Conservation (phyloP, 2,329 filamentous ascomycete genomes). For the Pseudonectria buxi region DNA sequence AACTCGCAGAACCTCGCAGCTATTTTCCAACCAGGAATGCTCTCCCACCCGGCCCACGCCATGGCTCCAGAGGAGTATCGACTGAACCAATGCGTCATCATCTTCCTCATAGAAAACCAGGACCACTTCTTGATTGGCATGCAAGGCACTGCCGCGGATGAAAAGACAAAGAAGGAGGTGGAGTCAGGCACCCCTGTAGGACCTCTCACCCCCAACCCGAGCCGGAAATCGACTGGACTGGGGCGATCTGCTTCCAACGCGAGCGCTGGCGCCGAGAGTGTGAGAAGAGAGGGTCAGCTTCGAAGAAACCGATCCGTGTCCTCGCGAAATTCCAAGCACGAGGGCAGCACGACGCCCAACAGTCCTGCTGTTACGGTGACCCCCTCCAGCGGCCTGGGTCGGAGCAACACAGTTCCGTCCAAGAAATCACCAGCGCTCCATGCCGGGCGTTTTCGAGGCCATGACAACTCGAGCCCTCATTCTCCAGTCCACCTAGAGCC, state of each 20-base stretch:
- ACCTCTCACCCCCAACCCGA: constrained; percentile 40
- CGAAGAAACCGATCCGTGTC: constrained; percentile 88
- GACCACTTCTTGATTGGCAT: constrained; percentile 98
- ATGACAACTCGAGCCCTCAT: constrained; percentile 23
- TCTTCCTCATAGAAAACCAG: constrained; percentile 97
- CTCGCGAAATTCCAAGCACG: constrained; percentile 75
- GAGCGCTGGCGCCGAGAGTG: constrained; percentile 81
- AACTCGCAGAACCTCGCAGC: constrained; percentile 88
- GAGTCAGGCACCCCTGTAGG: constrained; percentile 59
- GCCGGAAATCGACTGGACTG: constrained; percentile 42
- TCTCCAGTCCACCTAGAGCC: constrained; percentile 32
- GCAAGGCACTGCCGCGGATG: constrained; percentile 97
- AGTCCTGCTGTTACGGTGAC: constrained; percentile 50
- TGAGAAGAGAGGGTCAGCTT: constrained; percentile 71
- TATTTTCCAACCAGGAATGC: constrained; percentile 94
- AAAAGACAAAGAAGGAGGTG: constrained; percentile 59
- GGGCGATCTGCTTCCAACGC: constrained; percentile 73
- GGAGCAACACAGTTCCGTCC: constrained; percentile 89
- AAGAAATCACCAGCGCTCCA: constrained; percentile 73
- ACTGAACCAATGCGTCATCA: constrained; percentile 91
- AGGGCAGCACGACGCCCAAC: constrained; percentile 63
- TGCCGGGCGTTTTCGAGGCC: constrained; percentile 56
- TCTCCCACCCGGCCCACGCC: constrained; percentile 88
- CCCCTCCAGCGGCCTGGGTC: constrained; percentile 48
- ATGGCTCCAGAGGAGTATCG: constrained; percentile 95